A percentile compares a stretch with the other conserved stretches of the same genome.
phyloP scores from a whole-genome alignment of 164 flowering plant species.

The Vitis vinifera region DNA sequence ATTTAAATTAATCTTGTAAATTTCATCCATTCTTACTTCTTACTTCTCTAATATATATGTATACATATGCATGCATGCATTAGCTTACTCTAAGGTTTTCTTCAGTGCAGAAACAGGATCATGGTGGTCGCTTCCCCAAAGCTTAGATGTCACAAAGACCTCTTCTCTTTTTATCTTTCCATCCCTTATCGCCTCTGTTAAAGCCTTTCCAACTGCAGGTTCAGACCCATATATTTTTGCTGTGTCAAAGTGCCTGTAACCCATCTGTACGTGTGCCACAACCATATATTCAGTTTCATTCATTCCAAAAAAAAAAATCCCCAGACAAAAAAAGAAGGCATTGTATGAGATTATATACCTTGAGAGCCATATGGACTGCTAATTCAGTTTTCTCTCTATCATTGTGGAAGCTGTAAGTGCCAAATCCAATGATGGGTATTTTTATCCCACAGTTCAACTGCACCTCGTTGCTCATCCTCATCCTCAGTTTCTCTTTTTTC shows the following conservation, averaged over 20 bases:
- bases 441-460: slow-evolving; percentile 46
- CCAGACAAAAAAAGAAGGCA: not conserved
- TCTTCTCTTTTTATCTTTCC: slow-evolving; percentile 48
- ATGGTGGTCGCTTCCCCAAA: slow-evolving; percentile 79
- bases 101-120: slow-evolving; percentile 69
- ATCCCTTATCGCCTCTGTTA: slow-evolving; percentile 40
- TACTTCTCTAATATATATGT: too few species aligned
- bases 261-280: slow-evolving; percentile 49
- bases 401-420: slow-evolving; percentile 48
- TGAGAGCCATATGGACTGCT: slow-evolving; percentile 54
- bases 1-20: too few species aligned
- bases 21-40: too few species aligned
- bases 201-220: slow-evolving; percentile 58
- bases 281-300: not conserved
- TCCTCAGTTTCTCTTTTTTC: slow-evolving; percentile 12
- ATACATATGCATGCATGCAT: not conserved
- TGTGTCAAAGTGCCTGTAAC: slow-evolving; percentile 79
- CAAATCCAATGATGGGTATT: slow-evolving; percentile 65
- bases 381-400: slow-evolving; percentile 38
- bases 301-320: not conserved
- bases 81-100: slow-evolving; percentile 47
- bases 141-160: slow-evolving; percentile 66
- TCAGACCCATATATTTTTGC: slow-evolving; percentile 82
- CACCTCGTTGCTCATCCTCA: slow-evolving; percentile 29
- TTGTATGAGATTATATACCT: slow-evolving; percentile 32